Evolutionary conservation across 2,329 filamentous ascomycete species (phyloP).

Genomic region (Neoscytalidium dimidiatum): DNA sequence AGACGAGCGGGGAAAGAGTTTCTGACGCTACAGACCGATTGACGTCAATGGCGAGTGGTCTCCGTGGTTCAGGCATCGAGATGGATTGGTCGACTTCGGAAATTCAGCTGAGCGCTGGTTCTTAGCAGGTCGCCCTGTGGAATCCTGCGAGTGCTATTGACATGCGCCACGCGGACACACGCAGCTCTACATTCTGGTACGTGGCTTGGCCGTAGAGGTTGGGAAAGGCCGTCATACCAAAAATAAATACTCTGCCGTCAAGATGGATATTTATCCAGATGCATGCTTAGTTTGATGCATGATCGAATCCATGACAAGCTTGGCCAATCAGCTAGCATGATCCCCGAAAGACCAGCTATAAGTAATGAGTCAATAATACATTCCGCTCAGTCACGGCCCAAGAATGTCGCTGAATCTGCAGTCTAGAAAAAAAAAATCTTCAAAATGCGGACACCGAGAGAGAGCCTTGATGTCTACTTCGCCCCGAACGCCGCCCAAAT

Average conservation of each 20-base stretch:
- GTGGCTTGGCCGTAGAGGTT: too few species aligned
- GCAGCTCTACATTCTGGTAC: too few species aligned
- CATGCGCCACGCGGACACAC: too few species aligned
- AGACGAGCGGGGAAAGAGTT: conserved; percentile 23
- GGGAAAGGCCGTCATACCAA: too few species aligned
- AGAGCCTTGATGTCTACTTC: conserved; percentile 21
- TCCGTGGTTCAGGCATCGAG: conserved; percentile 31
- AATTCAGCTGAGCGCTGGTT: conserved; percentile 30
- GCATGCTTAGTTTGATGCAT: neutral
- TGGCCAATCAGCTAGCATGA: neutral
- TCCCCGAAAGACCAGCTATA: neutral
- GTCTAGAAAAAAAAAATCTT: neutral
- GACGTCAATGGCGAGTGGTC: conserved; percentile 23
- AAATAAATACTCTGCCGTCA: neutral
- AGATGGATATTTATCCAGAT: too few species aligned
- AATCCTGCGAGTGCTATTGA: conserved; percentile 35
- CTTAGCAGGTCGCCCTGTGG: conserved; percentile 35
- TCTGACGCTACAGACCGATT: neutral
- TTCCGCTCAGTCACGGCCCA: neutral
- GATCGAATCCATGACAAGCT: neutral
- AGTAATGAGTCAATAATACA: neutral
- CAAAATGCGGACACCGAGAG: neutral
- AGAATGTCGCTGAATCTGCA: neutral
- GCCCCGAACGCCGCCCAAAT: conserved; percentile 31
- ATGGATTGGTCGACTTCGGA: conserved; percentile 36